Percentiles rank a stretch among this genome's conserved stretches.
Evolutionary conservation across 176 grass and related monocot genomes (phyloP).

Genomic region (Echinochloa phyllopogon): DNA sequence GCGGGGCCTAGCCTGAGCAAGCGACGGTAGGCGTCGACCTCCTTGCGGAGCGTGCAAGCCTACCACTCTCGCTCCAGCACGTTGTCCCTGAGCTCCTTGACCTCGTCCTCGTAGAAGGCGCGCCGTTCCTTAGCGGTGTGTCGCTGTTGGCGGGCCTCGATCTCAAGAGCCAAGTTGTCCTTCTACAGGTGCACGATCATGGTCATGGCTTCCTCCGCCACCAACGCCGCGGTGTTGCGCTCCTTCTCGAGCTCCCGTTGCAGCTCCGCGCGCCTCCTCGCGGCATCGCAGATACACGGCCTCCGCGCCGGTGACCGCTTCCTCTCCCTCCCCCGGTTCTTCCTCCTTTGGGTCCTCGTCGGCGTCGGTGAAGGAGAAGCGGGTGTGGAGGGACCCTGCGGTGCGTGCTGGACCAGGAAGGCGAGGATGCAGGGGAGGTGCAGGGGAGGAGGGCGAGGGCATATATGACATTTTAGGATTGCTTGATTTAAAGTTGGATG

Average conservation of each 20-base stretch:
- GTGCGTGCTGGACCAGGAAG: slow-evolving; percentile 34
- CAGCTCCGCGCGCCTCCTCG: slow-evolving; percentile 56
- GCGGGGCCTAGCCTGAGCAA: slow-evolving; percentile 35
- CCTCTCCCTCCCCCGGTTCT: neutral
- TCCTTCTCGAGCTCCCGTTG: slow-evolving; percentile 84
- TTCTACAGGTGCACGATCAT: slow-evolving; percentile 96
- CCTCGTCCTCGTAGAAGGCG: slow-evolving; percentile 77
- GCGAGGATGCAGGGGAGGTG: slow-evolving; percentile 43
- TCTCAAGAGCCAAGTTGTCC: slow-evolving; percentile 80
- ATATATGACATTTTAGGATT: no score
- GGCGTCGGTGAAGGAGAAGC: slow-evolving; percentile 47
- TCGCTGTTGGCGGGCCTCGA: slow-evolving; percentile 73
- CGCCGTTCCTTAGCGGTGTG: slow-evolving; percentile 71
- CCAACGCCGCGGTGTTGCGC: slow-evolving; percentile 71
- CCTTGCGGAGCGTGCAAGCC: slow-evolving; percentile 59
- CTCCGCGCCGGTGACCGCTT: neutral
- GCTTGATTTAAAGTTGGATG: no score
- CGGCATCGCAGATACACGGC: slow-evolving; percentile 35
- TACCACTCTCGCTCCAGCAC: slow-evolving; percentile 77
- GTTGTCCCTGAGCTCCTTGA: slow-evolving; percentile 83
- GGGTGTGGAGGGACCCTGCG: slow-evolving; percentile 40
- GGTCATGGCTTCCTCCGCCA: slow-evolving; percentile 90
- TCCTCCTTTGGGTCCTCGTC: neutral
- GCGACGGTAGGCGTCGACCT: slow-evolving; percentile 69
- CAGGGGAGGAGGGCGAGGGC: slow-evolving; percentile 54